These are phyloP conservation scores for Ogataea nonfermentans DNA, from an alignment of 805 yeast species.

Conservation along the genomic window DNA sequence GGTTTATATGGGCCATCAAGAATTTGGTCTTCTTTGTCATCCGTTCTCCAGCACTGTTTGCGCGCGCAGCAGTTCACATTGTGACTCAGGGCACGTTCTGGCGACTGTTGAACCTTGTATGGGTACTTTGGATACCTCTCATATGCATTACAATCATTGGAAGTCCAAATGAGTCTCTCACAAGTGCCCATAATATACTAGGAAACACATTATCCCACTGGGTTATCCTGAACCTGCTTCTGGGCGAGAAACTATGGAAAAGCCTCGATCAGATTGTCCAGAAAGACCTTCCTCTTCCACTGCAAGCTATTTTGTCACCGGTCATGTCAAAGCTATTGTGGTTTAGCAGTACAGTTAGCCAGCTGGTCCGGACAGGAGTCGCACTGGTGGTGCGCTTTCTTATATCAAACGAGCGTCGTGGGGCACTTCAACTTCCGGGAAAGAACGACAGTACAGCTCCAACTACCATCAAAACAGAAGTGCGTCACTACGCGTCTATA, in stretches of 20 bases:
- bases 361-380: background rate
- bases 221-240: background rate
- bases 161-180: background rate
- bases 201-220: no score
- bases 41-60: background rate
- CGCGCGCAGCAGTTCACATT: constrained; percentile 11
- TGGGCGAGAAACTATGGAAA: background rate
- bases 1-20: background rate
- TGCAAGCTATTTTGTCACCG: no score
- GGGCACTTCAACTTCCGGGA: constrained; percentile 3
- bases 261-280: background rate
- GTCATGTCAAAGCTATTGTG: no score
- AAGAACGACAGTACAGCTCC: background rate
- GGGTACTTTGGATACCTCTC: constrained; percentile 8
- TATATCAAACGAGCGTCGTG: constrained; percentile 10
- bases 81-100: constrained; percentile 17
- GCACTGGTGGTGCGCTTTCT: constrained; percentile 5
- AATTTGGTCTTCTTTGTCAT: background rate
- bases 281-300: background rate
- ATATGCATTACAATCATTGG: constrained; percentile 4
- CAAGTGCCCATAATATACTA: no score
- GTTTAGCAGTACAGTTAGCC: no score
- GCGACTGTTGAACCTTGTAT: constrained; percentile 11
- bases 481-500: constrained; percentile 7
- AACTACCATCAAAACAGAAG: background rate